phyloP scores from a whole-genome alignment of 2,329 filamentous ascomycete genomes.

The Penicillium capsulatum region DNA sequence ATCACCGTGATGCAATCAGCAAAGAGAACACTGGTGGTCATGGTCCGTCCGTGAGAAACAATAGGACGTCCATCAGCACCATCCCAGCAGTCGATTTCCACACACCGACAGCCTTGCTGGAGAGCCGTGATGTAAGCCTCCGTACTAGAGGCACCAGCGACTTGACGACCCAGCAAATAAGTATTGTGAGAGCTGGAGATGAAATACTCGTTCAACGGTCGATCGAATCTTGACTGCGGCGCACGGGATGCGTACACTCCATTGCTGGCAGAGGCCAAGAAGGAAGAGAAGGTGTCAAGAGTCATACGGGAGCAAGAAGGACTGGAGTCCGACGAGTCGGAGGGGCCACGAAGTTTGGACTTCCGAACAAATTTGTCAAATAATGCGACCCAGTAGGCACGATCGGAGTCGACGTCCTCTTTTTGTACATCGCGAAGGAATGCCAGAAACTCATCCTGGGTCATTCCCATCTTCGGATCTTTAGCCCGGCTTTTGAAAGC shows the following conservation, averaged over 20 bases:
- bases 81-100: conserved; percentile 98
- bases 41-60: conserved; percentile 84
- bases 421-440: conserved; percentile 73
- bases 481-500: conserved; percentile 64
- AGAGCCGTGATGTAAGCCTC: conserved; percentile 92
- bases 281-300: conserved; percentile 72
- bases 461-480: conserved; percentile 62
- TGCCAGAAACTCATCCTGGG: conserved; percentile 65
- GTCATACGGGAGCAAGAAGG: conserved; percentile 61
- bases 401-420: conserved; percentile 67
- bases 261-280: conserved; percentile 71
- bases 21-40: conserved; percentile 86
- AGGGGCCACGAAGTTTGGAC: conserved; percentile 48
- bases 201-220: conserved; percentile 93
- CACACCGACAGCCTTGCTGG: conserved; percentile 83
- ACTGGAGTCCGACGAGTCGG: conserved; percentile 39
- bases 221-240: conserved; percentile 64
- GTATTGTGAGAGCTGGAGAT: conserved; percentile 99
- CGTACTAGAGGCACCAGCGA: conserved; percentile 83
- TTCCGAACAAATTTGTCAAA: conserved; percentile 68
- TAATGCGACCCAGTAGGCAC: conserved; percentile 62
- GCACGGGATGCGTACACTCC: conserved; percentile 60
- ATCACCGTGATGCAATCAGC: conserved; percentile 88
- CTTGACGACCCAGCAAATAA: conserved; percentile 86
- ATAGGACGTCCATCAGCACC: conserved; percentile 80